These are phyloP conservation scores for Marvania coccoides DNA, from an alignment of 139 green algal species.

Conservation along the genomic window DNA sequence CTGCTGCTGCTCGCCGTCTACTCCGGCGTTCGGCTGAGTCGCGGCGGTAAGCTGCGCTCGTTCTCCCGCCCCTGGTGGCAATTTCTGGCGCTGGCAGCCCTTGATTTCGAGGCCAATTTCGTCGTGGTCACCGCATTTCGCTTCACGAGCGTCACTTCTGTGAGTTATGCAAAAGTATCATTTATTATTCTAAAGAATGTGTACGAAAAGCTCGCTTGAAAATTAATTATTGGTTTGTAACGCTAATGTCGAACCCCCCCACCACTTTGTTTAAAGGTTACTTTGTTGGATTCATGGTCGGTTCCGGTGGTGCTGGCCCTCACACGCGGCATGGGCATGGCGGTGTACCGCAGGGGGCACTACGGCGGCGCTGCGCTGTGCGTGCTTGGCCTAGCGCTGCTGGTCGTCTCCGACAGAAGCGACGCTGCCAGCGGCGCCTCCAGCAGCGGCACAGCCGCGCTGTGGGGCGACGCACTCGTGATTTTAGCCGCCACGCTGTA, in stretches of 20 bases:
- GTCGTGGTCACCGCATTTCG: conserved; percentile 3
- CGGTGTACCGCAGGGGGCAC: conserved; percentile 47
- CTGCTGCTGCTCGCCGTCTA: conserved; percentile 38
- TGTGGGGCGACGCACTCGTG: conserved; percentile 63
- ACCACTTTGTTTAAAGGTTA: conserved; percentile 74
- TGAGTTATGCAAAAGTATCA: neutral
- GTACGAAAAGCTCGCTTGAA: no score
- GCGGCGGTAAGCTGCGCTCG: neutral
- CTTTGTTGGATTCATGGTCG: conserved; percentile 70
- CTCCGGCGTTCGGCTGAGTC: conserved; percentile 2
- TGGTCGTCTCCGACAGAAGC: conserved; percentile 46
- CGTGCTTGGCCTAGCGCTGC: conserved; percentile 47
- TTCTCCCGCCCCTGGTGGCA: conserved; percentile 8
- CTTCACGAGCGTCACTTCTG: neutral
- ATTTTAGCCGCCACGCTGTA: conserved; percentile 61
- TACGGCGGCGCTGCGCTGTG: conserved; percentile 48
- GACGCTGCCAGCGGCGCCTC: neutral
- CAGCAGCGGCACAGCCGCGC: neutral
- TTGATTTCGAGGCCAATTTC: conserved; percentile 75
- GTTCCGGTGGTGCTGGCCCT: conserved; percentile 56
- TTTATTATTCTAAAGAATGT: no score
- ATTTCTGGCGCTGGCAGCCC: conserved; percentile 51
- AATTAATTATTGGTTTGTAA: neutral
- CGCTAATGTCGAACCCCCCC: conserved; percentile 54
- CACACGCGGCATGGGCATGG: conserved; percentile 10